phyloP scores from a whole-genome alignment of 768 basidiomycete genomes.

The Clavulina sp. region DNA sequence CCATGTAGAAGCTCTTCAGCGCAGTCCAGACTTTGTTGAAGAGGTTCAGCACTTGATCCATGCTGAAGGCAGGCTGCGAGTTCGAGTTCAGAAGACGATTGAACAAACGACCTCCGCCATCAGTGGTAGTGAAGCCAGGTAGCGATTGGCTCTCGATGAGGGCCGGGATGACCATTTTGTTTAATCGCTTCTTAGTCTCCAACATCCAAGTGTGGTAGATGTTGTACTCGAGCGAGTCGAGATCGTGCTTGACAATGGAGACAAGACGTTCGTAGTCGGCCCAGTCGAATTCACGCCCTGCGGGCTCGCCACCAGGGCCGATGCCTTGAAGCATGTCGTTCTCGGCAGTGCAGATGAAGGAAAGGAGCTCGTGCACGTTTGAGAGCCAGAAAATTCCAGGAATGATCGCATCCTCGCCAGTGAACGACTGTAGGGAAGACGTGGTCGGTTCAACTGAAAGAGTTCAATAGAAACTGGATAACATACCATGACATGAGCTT shows the following conservation, averaged over 20 bases:
- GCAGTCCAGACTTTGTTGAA: slow-evolving; percentile 98
- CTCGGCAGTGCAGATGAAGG: slow-evolving; percentile 98
- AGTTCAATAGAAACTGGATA: slow-evolving; percentile 18
- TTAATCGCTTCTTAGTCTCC: slow-evolving; percentile 88
- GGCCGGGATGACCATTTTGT: slow-evolving; percentile 99
- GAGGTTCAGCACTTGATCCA: slow-evolving; percentile 95
- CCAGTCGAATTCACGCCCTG: slow-evolving; percentile 90
- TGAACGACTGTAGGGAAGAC: slow-evolving; percentile 44
- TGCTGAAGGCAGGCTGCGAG: slow-evolving; percentile 77
- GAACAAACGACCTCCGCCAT: slow-evolving; percentile 84
- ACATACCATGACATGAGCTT: slow-evolving; percentile 98
- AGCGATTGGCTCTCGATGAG: slow-evolving; percentile 94
- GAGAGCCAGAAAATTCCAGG: slow-evolving; percentile 99
- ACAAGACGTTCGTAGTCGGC: slow-evolving; percentile 91
- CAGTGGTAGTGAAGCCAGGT: slow-evolving; percentile 92
- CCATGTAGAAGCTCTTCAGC: slow-evolving; percentile 96
- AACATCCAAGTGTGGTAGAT: slow-evolving; percentile 99
- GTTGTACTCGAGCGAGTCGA: slow-evolving; percentile 97
- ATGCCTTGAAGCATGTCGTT: slow-evolving; percentile 97
- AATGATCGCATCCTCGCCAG: slow-evolving; percentile 83
- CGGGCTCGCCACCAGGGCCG: slow-evolving; percentile 85
- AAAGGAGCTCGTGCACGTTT: slow-evolving; percentile 97
- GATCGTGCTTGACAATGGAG: slow-evolving; percentile 95
- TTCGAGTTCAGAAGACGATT: slow-evolving; percentile 80
- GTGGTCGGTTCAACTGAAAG: slow-evolving; percentile 6